Evolutionary conservation across 441 rosid genomes (phyloP).

Genomic region (Euphorbia schlechtendalii): DNA sequence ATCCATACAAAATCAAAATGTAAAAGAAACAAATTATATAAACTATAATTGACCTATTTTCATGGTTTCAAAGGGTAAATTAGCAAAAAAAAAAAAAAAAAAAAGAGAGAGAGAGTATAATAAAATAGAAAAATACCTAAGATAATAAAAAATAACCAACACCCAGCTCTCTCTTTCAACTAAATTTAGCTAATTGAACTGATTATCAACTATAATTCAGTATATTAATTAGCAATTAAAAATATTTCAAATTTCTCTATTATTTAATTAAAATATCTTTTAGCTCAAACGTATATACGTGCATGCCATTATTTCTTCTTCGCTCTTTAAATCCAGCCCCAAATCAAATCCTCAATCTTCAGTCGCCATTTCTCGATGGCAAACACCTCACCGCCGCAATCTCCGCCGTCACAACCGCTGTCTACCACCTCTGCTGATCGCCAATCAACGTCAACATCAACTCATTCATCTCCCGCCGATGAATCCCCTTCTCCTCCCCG

Average conservation of each 20-base stretch:
- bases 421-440: not conserved
- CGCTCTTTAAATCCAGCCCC: not conserved
- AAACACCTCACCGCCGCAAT: not conserved
- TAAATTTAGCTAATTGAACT: constrained; percentile 7
- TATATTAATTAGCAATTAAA: not conserved
- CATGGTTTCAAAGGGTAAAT: too few species aligned
- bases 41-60: too few species aligned
- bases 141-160: not conserved
- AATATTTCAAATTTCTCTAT: too few species aligned
- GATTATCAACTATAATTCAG: constrained; percentile 15
- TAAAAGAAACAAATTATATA: too few species aligned
- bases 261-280: not conserved
- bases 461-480: too few species aligned
- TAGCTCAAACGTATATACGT: constrained; percentile 15
- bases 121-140: not conserved
- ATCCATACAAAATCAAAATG: too few species aligned
- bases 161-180: constrained; percentile 1
- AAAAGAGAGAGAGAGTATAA: not conserved
- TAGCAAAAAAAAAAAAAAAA: not conserved
- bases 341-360: not conserved
- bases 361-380: constrained; percentile 12
- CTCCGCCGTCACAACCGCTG: not conserved
- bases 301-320: constrained; percentile 17
- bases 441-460: not conserved
- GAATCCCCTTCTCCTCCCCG: constrained; percentile 11